phyloP scores from a whole-genome alignment of 495 filamentous ascomycete species.

The Aspergillus asperescens region DNA sequence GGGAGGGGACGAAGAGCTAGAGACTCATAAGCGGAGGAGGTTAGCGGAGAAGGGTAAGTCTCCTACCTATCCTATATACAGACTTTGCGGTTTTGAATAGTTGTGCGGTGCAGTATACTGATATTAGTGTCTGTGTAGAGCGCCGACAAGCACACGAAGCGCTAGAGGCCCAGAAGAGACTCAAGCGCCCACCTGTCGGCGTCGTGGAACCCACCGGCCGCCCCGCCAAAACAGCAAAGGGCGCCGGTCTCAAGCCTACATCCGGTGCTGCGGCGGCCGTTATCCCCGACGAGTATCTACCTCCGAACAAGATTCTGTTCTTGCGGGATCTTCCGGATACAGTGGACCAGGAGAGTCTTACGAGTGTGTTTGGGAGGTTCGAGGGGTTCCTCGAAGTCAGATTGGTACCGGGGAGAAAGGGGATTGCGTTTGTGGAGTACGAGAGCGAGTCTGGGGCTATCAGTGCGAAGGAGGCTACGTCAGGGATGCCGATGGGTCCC shows the following conservation, averaged over 20 bases:
- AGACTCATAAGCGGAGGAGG: constrained; percentile 78
- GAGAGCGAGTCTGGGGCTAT: constrained; percentile 85
- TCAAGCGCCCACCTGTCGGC: constrained; percentile 65
- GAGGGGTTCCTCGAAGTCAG: constrained; percentile 94
- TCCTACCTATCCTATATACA: background rate
- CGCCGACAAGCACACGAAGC: constrained; percentile 85
- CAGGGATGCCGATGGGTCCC: constrained; percentile 78
- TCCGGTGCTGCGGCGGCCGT: constrained; percentile 63
- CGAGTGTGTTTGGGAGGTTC: constrained; percentile 77
- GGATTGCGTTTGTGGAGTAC: constrained; percentile 96
- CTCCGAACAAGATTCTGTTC: constrained; percentile 97
- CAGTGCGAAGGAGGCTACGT: constrained; percentile 88
- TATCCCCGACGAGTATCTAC: constrained; percentile 93
- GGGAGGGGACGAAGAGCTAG: constrained; percentile 74
- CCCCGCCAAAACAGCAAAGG: constrained; percentile 67
- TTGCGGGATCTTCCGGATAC: constrained; percentile 88
- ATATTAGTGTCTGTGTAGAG: constrained; percentile 47
- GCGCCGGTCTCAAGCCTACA: constrained; percentile 77
- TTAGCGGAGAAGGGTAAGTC: constrained; percentile 83
- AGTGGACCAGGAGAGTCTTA: constrained; percentile 72
- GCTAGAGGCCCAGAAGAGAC: constrained; percentile 73
- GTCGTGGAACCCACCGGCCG: constrained; percentile 47
- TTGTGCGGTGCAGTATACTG: background rate
- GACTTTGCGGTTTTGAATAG: background rate
- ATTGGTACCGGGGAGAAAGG: constrained; percentile 76